Percentiles rank a stretch among this genome's conserved stretches.
These are phyloP conservation scores for Trichoderma virens DNA, from an alignment of 495 filamentous ascomycete species.

Conservation along the genomic window DNA sequence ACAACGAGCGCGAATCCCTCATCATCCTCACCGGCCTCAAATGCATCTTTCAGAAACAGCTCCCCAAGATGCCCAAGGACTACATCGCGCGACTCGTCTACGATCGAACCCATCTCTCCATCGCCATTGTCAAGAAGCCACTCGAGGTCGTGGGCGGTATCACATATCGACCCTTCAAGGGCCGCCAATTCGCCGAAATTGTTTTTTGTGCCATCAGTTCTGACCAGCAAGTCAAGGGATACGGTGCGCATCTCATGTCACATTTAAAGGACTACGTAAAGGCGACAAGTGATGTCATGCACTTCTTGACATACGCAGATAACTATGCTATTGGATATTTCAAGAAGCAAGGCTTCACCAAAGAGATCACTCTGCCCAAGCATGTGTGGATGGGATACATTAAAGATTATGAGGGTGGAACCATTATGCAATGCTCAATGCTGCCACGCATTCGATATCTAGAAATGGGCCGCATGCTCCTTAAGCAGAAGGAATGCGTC, in stretches of 20 bases:
- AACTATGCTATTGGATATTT: conserved; percentile 99
- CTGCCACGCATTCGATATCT: conserved; percentile 90
- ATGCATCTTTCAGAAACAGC: conserved; percentile 96
- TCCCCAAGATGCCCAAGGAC: conserved; percentile 98
- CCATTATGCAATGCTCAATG: conserved; percentile 99
- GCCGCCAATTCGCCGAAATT: conserved; percentile 91
- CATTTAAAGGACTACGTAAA: conserved; percentile 99
- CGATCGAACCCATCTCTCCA: conserved; percentile 90
- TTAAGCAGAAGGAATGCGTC: conserved; percentile 94
- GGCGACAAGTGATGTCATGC: conserved; percentile 92
- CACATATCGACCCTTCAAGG: conserved; percentile 92
- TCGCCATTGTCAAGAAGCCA: conserved; percentile 95
- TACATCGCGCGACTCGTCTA: conserved; percentile 97
- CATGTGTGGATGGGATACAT: conserved; percentile 99
- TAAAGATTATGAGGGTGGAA: conserved; percentile 98
- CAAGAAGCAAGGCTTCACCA: conserved; percentile 98
- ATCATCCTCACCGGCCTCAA: conserved; percentile 95
- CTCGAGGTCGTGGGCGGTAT: conserved; percentile 93
- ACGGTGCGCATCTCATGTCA: conserved; percentile 95
- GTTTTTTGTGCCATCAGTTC: conserved; percentile 98
- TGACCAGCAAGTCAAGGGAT: conserved; percentile 97
- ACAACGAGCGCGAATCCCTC: conserved; percentile 75
- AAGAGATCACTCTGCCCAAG: conserved; percentile 89
- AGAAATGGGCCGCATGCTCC: conserved; percentile 85
- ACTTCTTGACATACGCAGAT: conserved; percentile 97